phyloP scores from a whole-genome alignment of 2,329 filamentous ascomycete genomes.

The Colletotrichum neosansevieriae region DNA sequence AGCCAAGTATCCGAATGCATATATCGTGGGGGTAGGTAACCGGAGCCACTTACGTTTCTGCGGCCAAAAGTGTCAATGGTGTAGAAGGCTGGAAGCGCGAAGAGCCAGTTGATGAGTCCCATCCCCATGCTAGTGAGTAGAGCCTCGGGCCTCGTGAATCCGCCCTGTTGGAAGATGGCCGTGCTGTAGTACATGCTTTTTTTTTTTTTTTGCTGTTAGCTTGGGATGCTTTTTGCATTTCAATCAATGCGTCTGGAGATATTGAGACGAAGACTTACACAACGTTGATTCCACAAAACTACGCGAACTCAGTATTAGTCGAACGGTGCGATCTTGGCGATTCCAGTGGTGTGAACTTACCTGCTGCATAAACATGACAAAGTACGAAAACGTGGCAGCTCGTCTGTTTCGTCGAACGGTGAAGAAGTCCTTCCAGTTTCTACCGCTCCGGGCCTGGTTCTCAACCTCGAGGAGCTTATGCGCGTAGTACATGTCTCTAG shows the following conservation, averaged over 20 bases:
- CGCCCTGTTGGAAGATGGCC: slow-evolving; percentile 55
- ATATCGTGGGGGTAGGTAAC: background rate
- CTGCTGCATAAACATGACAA: slow-evolving; percentile 53
- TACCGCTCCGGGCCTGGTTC: slow-evolving; percentile 45
- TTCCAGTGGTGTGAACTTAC: background rate
- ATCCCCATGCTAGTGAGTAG: slow-evolving; percentile 68
- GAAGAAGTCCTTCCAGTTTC: slow-evolving; percentile 53
- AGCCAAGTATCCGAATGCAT: background rate
- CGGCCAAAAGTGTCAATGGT: slow-evolving; percentile 71
- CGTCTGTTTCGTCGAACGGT: slow-evolving; percentile 52
- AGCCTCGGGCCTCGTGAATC: slow-evolving; percentile 55
- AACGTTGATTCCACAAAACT: slow-evolving; percentile 62
- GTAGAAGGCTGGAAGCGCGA: slow-evolving; percentile 68
- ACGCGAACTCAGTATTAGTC: background rate
- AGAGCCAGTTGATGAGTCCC: slow-evolving; percentile 68
- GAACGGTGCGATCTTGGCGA: no score
- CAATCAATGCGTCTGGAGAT: no score
- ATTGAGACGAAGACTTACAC: slow-evolving; percentile 17
- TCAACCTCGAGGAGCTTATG: slow-evolving; percentile 53
- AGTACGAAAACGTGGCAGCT: slow-evolving; percentile 52
- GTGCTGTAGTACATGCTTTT: slow-evolving; percentile 68
- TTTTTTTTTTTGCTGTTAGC: no score
- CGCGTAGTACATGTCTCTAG: slow-evolving; percentile 64
- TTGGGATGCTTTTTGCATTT: background rate
- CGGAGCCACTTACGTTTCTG: slow-evolving; percentile 53